Evolutionary conservation across 192 early-diverging fungal genomes (phyloP).

Genomic region (Coemansia sp.): DNA sequence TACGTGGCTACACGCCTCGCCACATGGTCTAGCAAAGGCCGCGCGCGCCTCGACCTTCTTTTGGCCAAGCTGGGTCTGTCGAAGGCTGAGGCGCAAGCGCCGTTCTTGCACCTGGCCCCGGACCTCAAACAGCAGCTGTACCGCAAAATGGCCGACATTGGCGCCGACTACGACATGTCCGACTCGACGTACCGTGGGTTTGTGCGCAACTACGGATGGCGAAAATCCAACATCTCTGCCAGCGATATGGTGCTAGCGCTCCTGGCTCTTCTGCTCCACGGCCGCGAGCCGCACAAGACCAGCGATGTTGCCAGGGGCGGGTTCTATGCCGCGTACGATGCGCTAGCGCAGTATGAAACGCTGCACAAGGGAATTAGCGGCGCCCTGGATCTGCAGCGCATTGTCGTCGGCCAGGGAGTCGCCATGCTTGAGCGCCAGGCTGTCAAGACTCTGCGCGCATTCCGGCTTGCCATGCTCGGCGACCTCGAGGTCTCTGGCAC

Average conservation of each 20-base stretch:
- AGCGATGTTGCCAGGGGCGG: slow-evolving; percentile 30
- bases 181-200: slow-evolving; percentile 81
- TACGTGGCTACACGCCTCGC: slow-evolving; percentile 86
- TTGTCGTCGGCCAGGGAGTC: slow-evolving; percentile 74
- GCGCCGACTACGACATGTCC: slow-evolving; percentile 75
- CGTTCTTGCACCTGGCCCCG: slow-evolving; percentile 70
- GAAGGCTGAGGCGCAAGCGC: slow-evolving; percentile 71
- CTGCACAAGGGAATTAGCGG: slow-evolving; percentile 65
- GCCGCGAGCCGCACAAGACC: neutral
- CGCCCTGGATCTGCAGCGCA: slow-evolving; percentile 73
- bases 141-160: slow-evolving; percentile 63
- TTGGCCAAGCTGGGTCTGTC: slow-evolving; percentile 93
- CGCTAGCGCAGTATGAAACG: slow-evolving; percentile 53
- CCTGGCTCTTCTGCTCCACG: slow-evolving; percentile 62
- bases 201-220: slow-evolving; percentile 72
- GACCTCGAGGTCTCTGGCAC: slow-evolving; percentile 42
- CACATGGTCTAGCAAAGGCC: slow-evolving; percentile 84
- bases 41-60: slow-evolving; percentile 74
- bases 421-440: slow-evolving; percentile 78
- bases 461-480: slow-evolving; percentile 72
- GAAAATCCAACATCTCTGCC: slow-evolving; percentile 63
- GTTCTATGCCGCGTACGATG: slow-evolving; percentile 90
- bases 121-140: slow-evolving; percentile 73
- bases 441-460: slow-evolving; percentile 69
- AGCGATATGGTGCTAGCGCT: slow-evolving; percentile 81